Evolutionary conservation across 176 grass and related monocot species (phyloP).

Genomic region (Musa itinerans): DNA sequence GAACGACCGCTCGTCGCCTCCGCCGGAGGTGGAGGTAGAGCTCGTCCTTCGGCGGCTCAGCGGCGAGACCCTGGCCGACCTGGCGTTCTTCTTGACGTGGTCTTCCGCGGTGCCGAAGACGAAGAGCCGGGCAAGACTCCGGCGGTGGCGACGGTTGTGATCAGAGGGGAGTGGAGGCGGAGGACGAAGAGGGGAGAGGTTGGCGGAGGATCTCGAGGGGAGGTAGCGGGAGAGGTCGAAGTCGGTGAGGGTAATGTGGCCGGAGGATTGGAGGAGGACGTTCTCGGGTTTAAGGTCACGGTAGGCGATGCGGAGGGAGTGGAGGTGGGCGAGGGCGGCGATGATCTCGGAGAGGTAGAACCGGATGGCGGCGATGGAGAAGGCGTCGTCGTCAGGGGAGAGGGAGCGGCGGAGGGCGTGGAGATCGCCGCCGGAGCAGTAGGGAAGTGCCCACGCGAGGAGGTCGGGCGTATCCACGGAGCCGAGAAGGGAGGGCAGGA

Average conservation of each 20-base stretch:
- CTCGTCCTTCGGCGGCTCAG: constrained; percentile 42
- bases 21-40: constrained; percentile 17
- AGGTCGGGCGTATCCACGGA: constrained; percentile 63
- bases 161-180: constrained; percentile 5
- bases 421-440: constrained; percentile 86
- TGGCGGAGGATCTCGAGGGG: constrained; percentile 4
- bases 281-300: constrained; percentile 98
- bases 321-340: constrained; percentile 63
- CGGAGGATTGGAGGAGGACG: constrained; percentile 64
- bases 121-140: constrained; percentile 36
- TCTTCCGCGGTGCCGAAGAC: constrained; percentile 17
- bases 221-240: constrained; percentile 80
- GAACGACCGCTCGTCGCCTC: constrained; percentile 55
- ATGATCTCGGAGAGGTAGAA: constrained; percentile 87
- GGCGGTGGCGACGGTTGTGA: constrained; percentile 27
- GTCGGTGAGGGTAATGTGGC: constrained; percentile 82
- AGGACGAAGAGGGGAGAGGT: constrained; percentile 2
- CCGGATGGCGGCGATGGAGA: constrained; percentile 68
- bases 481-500: constrained; percentile 66
- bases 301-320: constrained; percentile 69
- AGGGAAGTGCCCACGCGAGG: constrained; percentile 76
- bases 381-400: constrained; percentile 36
- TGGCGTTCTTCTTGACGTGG: constrained; percentile 41
- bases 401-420: constrained; percentile 68
- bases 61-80: constrained; percentile 73